phyloP scores from a whole-genome alignment of 805 yeast genomes.

The Starmerella ratchasimensis region DNA sequence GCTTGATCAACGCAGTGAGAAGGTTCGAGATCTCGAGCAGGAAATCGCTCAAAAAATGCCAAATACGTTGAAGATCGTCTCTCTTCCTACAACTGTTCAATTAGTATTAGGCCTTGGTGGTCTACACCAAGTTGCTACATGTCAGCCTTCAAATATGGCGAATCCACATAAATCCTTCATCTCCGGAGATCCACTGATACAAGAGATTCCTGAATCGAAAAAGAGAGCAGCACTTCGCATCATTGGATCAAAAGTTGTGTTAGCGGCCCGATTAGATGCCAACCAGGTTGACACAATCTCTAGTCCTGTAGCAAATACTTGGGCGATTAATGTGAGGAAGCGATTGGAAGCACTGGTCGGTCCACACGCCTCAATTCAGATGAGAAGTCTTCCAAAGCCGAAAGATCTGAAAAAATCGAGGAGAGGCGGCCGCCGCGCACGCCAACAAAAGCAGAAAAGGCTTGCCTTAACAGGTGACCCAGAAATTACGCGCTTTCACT shows the following conservation, averaged over 20 bases:
- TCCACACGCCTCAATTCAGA: slow-evolving; percentile 55
- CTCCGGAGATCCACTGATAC: slow-evolving; percentile 26
- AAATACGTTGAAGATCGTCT: slow-evolving; percentile 58
- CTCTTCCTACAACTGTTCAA: slow-evolving; percentile 60
- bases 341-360: slow-evolving; percentile 59
- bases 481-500: too few relatives aligned
- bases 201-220: slow-evolving; percentile 23
- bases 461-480: too few relatives aligned
- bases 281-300: too few relatives aligned
- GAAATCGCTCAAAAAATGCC: slow-evolving; percentile 42
- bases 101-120: slow-evolving; percentile 60
- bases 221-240: slow-evolving; percentile 58
- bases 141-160: slow-evolving; percentile 76
- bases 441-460: too few relatives aligned
- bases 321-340: too few relatives aligned
- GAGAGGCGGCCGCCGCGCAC: slow-evolving; percentile 70
- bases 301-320: too few relatives aligned
- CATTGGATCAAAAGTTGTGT: slow-evolving; percentile 59
- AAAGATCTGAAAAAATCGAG: slow-evolving; percentile 62
- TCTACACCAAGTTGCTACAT: slow-evolving; percentile 43
- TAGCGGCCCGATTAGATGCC: slow-evolving; percentile 71
- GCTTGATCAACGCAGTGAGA: background rate
- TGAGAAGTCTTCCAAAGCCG: slow-evolving; percentile 62
- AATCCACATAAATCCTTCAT: slow-evolving; percentile 26
- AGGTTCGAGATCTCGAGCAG: background rate